Base-by-base conservation (phyloP, 75 land plant species). In the Ceratopteris richardii region DNA sequence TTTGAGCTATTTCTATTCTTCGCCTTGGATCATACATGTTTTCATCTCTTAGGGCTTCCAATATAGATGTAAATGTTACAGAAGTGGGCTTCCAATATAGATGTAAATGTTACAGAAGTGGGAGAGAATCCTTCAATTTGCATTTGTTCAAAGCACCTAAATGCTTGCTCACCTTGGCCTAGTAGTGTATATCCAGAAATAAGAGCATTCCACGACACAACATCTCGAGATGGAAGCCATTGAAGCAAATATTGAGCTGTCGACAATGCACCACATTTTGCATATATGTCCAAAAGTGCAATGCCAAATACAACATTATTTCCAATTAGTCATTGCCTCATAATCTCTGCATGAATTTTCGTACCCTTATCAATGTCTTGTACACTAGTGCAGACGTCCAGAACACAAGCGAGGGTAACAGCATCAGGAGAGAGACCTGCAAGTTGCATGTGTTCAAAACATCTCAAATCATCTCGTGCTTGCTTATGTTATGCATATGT, bases 401-500 rank as follows among this genome's bases (percentile, higher is more conserved):
- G 33, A 37, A 58, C 17, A 5, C 12, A 30, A 22, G 22, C 31
- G 5, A 30, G 20, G 14, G 60, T 31, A 31, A 58, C 31, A 1
- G 36, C 36, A 20, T 36, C 40, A 10, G 60, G 39, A 14, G 17
- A 29, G 19, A 58, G 18, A 2, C 40, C 60, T 6, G 3, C 41
- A 12, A 4, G 40, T 13, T 58, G 20, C 60, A 58, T 58, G 3
- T 17, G 30, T 17, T 36, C 24, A 29, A 58, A 33, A 14, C 39
- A 21, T 12, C 7, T 12, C n/a, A 58, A 12, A 10, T 44, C 60
- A 16, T 58, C 60, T 20, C 2, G 1, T 9, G 6, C 24, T 7
- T 31, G 60, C 6, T 31, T 42, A 21, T 36, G 19, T 2, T 6
- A 20, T 44, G 40, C 60, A 58, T 58, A 58, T 14, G 40, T 42